Conservation (phyloP, 805 yeast genomes). For the Hemisphaericaspora nanyangensis region DNA sequence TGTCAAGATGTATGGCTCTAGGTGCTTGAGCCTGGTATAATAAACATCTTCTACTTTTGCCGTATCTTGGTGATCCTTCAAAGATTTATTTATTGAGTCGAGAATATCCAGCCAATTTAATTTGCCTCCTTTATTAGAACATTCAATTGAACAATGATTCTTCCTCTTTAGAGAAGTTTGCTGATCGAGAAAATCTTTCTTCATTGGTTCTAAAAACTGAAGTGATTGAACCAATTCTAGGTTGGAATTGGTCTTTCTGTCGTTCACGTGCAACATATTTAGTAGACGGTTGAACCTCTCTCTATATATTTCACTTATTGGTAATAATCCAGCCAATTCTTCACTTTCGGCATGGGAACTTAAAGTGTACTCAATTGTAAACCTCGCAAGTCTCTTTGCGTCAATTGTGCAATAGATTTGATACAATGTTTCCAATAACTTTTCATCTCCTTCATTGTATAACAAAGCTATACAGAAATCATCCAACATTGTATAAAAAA, state of each 20-base stretch:
- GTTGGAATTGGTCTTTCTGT: too few relatives aligned
- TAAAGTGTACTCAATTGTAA: slow-evolving; percentile 56
- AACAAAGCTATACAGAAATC: slow-evolving; percentile 64
- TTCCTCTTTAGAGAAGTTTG: slow-evolving; percentile 10
- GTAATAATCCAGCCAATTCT: slow-evolving; percentile 31
- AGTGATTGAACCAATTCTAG: too few relatives aligned
- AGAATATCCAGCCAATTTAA: slow-evolving; percentile 25
- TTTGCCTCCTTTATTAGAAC: slow-evolving; percentile 5
- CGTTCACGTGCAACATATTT: background rate
- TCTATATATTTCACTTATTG: slow-evolving; percentile 8
- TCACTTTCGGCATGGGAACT: slow-evolving; percentile 41
- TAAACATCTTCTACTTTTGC: slow-evolving; percentile 31
- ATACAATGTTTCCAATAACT: slow-evolving; percentile 46
- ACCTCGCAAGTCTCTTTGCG: slow-evolving; percentile 47
- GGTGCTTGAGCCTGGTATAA: slow-evolving; percentile 38
- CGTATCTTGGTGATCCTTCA: slow-evolving; percentile 28
- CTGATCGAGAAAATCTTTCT: slow-evolving; percentile 24
- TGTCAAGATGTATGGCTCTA: slow-evolving; percentile 51
- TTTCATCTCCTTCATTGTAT: slow-evolving; percentile 65
- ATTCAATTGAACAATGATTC: slow-evolving; percentile 6
- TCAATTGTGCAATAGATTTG: slow-evolving; percentile 50
- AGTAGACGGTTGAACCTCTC: background rate
- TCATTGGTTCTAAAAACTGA: slow-evolving; percentile 28
- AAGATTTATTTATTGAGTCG: slow-evolving; percentile 29
- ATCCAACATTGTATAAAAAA: slow-evolving; percentile 48